Evolutionary conservation across 768 basidiomycete genomes (phyloP).

Genomic region (Macrolepiota dolichaula): DNA sequence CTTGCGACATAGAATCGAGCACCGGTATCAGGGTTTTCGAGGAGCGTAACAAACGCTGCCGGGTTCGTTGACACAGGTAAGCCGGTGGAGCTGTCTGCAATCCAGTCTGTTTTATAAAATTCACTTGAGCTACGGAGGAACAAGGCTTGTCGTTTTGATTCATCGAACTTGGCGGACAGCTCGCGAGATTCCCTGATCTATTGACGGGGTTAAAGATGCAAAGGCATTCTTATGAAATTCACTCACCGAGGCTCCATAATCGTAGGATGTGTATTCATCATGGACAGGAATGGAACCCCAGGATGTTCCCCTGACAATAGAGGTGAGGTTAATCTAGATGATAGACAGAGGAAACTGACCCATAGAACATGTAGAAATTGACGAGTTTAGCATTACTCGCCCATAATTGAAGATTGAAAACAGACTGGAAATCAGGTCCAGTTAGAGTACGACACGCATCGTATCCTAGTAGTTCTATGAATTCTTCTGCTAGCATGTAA

Average conservation of each 20-base stretch:
- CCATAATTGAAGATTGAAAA: conserved; percentile 77
- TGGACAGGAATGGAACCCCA: conserved; percentile 83
- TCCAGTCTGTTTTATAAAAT: conserved; percentile 77
- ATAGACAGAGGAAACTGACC: conserved; percentile 33
- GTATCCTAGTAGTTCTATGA: conserved; percentile 42
- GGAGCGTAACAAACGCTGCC: conserved; percentile 53
- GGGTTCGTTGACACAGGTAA: conserved; percentile 35
- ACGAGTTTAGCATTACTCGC: conserved; percentile 80
- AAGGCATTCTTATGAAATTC: not conserved
- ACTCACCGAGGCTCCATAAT: conserved; percentile 66
- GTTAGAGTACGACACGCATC: conserved; percentile 61
- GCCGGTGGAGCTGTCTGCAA: conserved; percentile 59
- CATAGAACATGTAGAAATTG: conserved; percentile 84
- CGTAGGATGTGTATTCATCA: conserved; percentile 77
- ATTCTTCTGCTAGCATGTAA: not conserved
- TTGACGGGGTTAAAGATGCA: not conserved
- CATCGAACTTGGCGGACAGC: conserved; percentile 65
- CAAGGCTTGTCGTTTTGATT: conserved; percentile 75
- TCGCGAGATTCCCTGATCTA: conserved; percentile 65
- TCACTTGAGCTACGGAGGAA: conserved; percentile 79
- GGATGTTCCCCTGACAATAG: conserved; percentile 62
- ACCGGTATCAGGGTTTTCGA: conserved; percentile 66
- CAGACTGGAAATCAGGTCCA: conserved; percentile 71
- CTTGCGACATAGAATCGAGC: conserved; percentile 70
- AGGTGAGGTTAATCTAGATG: not conserved